Conservation (phyloP, 768 basidiomycete species). For the Calocera viscosa region DNA sequence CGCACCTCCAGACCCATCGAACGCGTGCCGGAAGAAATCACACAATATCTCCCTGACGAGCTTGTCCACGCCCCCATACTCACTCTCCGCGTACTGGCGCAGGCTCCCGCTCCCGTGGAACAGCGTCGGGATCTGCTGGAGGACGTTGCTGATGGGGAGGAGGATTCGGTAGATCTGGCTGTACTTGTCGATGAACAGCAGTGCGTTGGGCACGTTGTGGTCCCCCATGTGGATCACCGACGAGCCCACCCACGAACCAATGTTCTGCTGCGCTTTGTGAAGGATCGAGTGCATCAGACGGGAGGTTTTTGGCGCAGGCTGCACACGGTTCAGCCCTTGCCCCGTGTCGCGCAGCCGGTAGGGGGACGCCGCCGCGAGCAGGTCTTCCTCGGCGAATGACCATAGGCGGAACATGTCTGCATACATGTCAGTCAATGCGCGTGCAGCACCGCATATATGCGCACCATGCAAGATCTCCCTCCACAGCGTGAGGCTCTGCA, state of each 20-base stretch:
- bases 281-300: conserved; percentile 82
- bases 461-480: conserved; percentile 71
- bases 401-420: conserved; percentile 81
- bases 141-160: conserved; percentile 71
- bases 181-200: conserved; percentile 86
- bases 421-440: neutral
- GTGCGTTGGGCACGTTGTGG: conserved; percentile 69
- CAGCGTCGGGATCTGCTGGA: conserved; percentile 57
- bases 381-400: conserved; percentile 67
- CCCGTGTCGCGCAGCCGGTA: conserved; percentile 82
- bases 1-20: neutral
- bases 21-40: conserved; percentile 75
- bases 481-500: conserved; percentile 80
- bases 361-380: conserved; percentile 58
- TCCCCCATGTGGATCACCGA: conserved; percentile 37
- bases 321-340: conserved; percentile 82
- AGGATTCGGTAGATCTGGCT: conserved; percentile 85
- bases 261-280: conserved; percentile 66
- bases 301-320: conserved; percentile 76
- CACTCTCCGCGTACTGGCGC: conserved; percentile 62
- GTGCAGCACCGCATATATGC: conserved; percentile 12
- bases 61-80: conserved; percentile 66
- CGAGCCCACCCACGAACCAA: conserved; percentile 75
- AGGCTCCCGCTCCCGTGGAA: conserved; percentile 51
- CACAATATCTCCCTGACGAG: conserved; percentile 56